Evolutionary conservation across 352 stramenopile genomes (phyloP), one percentile per base, ranked within the genome.

Genomic region (Globisporangium uncinulatum): DNA sequence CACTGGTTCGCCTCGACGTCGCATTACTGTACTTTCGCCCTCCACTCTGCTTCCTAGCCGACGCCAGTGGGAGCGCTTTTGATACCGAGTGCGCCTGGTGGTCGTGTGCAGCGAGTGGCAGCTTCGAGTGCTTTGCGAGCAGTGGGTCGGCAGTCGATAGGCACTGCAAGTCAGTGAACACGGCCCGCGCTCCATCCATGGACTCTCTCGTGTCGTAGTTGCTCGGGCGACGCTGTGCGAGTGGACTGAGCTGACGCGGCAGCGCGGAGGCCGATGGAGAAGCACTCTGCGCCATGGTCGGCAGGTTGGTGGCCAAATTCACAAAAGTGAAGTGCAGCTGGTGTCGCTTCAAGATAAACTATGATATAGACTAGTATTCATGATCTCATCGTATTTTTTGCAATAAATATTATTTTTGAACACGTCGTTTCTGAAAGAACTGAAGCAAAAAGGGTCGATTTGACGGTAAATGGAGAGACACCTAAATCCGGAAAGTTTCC

Each of bases 221-320:
- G 14, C 50, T 62, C 46, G 45, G 29, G 2, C 42, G 21, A n/a
- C 45, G 39, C 13, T 34, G 39, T 20, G 37, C 51, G 17, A 73
- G 49, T 20, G 66, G 66, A 53, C 67, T 63, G 11, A 73, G 54
- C 49, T 70, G 62, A 32, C 62, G 66, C 24, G 62, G 66, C 11
- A 51, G 42, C 10, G 36, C 20, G 14, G 47, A 21, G 10, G 45
- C 13, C 6, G 24, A 29, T 17, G 36, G 24, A 29, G 24, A 29
- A 29, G 24, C 24, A 29, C 24, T 29, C 24, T 29, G 24, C 4
- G 24, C 24, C 24, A 29, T 29, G 24, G 24, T 29, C 4, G 24
- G 24, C 24, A 29, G n/a, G n/a, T n/a, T n/a, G n/a, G 24, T 29
- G 24, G 24, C 24, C 24, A 29, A 29, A 29, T 29, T 29, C 24